Conservation (phyloP, 805 yeast species). For the Ogataea nonfermentans region DNA sequence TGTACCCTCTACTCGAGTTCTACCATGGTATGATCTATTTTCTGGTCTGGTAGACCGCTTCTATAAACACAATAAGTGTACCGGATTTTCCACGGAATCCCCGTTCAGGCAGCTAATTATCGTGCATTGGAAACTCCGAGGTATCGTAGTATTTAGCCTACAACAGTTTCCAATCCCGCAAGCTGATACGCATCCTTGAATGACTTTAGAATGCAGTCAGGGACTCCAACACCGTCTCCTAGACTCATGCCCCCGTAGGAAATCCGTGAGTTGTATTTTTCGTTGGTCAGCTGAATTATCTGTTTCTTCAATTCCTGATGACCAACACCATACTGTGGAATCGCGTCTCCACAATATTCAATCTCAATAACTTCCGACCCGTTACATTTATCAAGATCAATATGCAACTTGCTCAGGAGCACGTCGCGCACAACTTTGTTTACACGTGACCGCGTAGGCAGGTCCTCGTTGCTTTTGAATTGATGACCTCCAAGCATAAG, state of each 20-base stretch:
- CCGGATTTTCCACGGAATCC: conserved; percentile 6
- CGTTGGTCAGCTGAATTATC: conserved; percentile 34
- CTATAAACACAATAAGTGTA: neutral
- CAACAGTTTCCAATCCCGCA: conserved; percentile 5
- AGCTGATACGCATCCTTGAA: conserved; percentile 52
- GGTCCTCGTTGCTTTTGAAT: conserved; percentile 16
- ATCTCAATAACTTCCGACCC: conserved; percentile 32
- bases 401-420: conserved; percentile 19
- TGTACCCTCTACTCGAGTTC: too few relatives aligned
- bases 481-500: conserved; percentile 82
- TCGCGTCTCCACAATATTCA: conserved; percentile 52
- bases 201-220: conserved; percentile 74
- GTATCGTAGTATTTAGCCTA: conserved; percentile 6
- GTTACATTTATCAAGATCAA: conserved; percentile 18
- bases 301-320: conserved; percentile 45
- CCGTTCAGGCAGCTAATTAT: conserved; percentile 2
- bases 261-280: conserved; percentile 40
- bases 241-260: conserved; percentile 78
- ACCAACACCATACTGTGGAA: conserved; percentile 80
- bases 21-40: neutral
- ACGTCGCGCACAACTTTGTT: conserved; percentile 25
- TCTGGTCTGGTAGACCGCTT: neutral
- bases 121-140: conserved; percentile 3
- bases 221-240: conserved; percentile 83
- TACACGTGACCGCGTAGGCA: conserved; percentile 24